A percentile compares a stretch with the other conserved stretches of the same genome.
Conservation (phyloP, 164 flowering plant species). For the Saururus chinensis region DNA sequence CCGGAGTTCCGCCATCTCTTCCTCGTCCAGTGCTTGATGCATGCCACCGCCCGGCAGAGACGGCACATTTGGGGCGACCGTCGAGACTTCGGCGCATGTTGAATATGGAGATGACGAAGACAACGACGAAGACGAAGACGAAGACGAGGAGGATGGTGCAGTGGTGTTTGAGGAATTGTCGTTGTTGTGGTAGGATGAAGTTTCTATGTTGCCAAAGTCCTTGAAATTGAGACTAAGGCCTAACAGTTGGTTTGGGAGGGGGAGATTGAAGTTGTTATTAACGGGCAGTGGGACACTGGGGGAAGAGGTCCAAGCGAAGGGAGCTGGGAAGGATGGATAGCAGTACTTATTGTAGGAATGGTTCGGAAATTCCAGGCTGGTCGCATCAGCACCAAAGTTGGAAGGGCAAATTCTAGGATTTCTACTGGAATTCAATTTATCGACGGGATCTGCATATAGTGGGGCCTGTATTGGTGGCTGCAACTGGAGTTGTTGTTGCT, state of each 20-base stretch:
- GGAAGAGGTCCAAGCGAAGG: slow-evolving; percentile 26
- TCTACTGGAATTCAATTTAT: slow-evolving; percentile 30
- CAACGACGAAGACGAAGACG: slow-evolving; percentile 9
- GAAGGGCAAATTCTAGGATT: slow-evolving; percentile 40
- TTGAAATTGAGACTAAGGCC: slow-evolving; percentile 83
- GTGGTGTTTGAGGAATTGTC: slow-evolving; percentile 20
- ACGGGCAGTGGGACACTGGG: slow-evolving; percentile 19
- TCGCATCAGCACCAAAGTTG: slow-evolving; percentile 4
- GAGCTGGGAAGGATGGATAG: slow-evolving; percentile 16
- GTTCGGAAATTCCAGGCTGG: slow-evolving; percentile 10
- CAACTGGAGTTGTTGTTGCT: slow-evolving; percentile 22
- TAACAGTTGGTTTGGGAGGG: slow-evolving; percentile 64
- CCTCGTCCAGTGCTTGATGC: slow-evolving; percentile 58
- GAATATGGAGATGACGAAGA: slow-evolving; percentile 47
- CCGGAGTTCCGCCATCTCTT: slow-evolving; percentile 75
- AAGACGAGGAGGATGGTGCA: not conserved
- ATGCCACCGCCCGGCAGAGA: slow-evolving; percentile 18
- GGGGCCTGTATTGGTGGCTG: slow-evolving; percentile 12
- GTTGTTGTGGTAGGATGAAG: slow-evolving; percentile 18
- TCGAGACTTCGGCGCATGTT: slow-evolving; percentile 17
- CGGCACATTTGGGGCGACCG: slow-evolving; percentile 3
- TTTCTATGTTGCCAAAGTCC: slow-evolving; percentile 52
- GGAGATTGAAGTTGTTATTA: slow-evolving; percentile 36
- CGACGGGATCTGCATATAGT: slow-evolving; percentile 25
- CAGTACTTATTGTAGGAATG: slow-evolving; percentile 18